These are phyloP conservation scores for Tripterygium wilfordii DNA, from an alignment of 177 flowering plant species.

Conservation along the genomic window DNA sequence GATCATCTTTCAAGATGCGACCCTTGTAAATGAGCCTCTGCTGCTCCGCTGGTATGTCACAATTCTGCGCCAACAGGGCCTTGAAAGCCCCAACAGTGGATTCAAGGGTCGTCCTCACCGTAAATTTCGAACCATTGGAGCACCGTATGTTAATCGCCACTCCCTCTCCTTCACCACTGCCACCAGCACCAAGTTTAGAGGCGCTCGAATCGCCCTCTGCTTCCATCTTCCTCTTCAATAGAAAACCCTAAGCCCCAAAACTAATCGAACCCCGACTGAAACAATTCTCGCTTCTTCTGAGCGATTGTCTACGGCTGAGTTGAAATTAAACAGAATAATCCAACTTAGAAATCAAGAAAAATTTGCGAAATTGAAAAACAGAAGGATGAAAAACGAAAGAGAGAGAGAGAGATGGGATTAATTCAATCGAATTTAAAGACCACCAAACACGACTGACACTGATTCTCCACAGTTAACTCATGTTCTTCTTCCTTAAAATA, in stretches of 20 bases:
- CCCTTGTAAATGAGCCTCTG: conserved; percentile 90
- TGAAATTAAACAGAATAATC: too few species aligned
- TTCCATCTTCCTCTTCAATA: conserved; percentile 5
- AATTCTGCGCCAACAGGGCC: conserved; percentile 50
- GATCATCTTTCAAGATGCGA: conserved; percentile 88
- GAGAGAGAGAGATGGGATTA: too few species aligned
- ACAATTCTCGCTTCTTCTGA: too few species aligned
- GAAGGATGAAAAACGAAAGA: too few species aligned
- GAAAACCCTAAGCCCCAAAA: background rate
- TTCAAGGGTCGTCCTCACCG: conserved; percentile 46
- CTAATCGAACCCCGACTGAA: too few species aligned
- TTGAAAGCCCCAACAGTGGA: conserved; percentile 64
- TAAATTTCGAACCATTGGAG: conserved; percentile 75
- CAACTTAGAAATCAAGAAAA: too few species aligned
- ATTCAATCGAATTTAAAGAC: too few species aligned
- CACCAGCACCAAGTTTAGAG: conserved; percentile 1
- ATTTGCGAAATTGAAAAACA: too few species aligned
- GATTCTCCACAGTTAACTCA: too few species aligned
- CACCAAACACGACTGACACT: too few species aligned
- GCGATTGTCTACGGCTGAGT: too few species aligned
- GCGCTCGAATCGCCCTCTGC: conserved; percentile 25
- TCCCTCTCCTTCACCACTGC: conserved; percentile 11
- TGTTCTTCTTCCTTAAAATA: too few species aligned
- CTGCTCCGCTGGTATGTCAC: conserved; percentile 74
- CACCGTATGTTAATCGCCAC: conserved; percentile 46